A percentile compares a stretch with the other conserved stretches of the same genome.
Evolutionary conservation across 1,139 yeast genomes (phyloP).

Genomic region (Diutina pseudorugosa): DNA sequence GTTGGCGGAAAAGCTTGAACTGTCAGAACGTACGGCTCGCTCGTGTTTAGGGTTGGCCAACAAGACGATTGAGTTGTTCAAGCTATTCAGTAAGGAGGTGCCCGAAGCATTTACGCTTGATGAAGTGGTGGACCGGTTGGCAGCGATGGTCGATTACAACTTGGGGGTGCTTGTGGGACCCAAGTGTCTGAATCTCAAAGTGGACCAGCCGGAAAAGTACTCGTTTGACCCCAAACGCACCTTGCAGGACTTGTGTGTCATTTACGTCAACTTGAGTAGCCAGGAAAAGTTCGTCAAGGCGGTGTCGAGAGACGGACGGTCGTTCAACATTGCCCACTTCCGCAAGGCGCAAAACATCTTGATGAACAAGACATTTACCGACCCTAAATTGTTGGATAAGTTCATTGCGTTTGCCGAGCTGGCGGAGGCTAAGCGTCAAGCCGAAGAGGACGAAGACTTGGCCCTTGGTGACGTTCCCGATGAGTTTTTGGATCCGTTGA

Average conservation of each 20-base stretch:
- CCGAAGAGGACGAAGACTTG: slow-evolving; percentile 70
- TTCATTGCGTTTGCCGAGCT: slow-evolving; percentile 45
- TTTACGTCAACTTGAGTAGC: slow-evolving; percentile 58
- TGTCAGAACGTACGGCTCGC: slow-evolving; percentile 67
- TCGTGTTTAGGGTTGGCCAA: slow-evolving; percentile 77
- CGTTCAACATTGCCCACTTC: slow-evolving; percentile 58
- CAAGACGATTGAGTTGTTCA: slow-evolving; percentile 69
- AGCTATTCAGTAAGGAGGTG: slow-evolving; percentile 72
- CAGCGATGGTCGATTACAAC: slow-evolving; percentile 92
- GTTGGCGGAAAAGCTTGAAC: slow-evolving; percentile 37
- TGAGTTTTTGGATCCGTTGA: slow-evolving; percentile 90
- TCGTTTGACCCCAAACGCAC: slow-evolving; percentile 71
- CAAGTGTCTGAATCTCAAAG: slow-evolving; percentile 79
- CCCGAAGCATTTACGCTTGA: slow-evolving; percentile 79
- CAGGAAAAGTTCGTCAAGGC: slow-evolving; percentile 62
- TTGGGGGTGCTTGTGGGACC: slow-evolving; percentile 89
- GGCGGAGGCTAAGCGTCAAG: slow-evolving; percentile 49
- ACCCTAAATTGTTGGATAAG: slow-evolving; percentile 38
- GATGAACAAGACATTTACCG: slow-evolving; percentile 37
- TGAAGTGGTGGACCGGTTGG: slow-evolving; percentile 86
- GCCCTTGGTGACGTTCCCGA: slow-evolving; percentile 94
- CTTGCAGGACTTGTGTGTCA: slow-evolving; percentile 56
- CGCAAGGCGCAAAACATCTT: slow-evolving; percentile 60
- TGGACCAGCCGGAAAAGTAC: slow-evolving; percentile 72
- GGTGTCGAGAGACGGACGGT: slow-evolving; percentile 83